Percentiles rank a stretch among this genome's conserved stretches.
Conservation (phyloP, 306 rosid genomes). For the Cicer arietinum region DNA sequence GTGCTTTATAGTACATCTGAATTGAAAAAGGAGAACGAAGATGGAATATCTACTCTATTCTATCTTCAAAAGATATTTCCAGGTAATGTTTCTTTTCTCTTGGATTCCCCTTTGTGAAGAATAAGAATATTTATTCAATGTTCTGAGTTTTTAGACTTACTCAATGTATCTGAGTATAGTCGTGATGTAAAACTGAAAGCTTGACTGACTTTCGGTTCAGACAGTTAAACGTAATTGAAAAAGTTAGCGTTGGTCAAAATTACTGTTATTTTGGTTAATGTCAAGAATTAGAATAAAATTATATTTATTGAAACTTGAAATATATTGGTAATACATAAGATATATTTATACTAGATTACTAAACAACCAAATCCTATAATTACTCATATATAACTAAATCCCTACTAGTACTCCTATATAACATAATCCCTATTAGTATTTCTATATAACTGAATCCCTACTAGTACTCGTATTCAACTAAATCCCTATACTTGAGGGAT, state of each 20-base stretch:
- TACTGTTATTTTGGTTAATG: not conserved
- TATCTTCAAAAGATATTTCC: constrained; percentile 99
- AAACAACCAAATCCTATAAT: no score
- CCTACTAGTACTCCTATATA: no score
- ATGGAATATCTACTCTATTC: constrained; percentile 89
- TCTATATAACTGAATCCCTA: no score
- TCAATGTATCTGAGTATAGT: not conserved
- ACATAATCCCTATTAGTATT: no score
- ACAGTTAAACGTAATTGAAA: not conserved
- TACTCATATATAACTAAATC: no score
- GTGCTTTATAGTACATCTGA: constrained; percentile 88
- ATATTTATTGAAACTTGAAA: no score
- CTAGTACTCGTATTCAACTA: no score
- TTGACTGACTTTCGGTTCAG: not conserved
- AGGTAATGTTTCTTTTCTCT: constrained; percentile 58
- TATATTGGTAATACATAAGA: no score
- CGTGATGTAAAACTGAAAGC: not conserved
- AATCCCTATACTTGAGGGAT: no score
- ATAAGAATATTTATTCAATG: not conserved
- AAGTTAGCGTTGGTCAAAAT: not conserved
- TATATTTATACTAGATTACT: no score
- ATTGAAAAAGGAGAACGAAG: constrained; percentile 88
- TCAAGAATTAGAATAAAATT: no score
- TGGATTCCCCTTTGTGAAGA: not conserved
- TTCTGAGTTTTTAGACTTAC: constrained; percentile 4